Conservation (phyloP, 768 basidiomycete genomes). For the Russula olivacea region DNA sequence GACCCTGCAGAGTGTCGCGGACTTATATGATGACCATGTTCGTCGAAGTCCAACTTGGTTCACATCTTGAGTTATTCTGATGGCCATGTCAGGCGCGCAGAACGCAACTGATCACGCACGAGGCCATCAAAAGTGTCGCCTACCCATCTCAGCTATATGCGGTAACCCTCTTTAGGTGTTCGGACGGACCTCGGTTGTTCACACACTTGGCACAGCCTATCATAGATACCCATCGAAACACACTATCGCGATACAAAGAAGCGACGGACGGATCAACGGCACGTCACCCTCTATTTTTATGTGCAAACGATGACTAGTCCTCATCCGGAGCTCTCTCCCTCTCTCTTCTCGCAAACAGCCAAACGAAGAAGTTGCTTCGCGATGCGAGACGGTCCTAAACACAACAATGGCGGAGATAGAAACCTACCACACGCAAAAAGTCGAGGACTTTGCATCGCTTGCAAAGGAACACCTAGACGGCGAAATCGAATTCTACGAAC, state of each 20-base stretch:
- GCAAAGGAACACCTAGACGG: constrained; percentile 68
- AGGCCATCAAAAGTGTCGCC: constrained; percentile 66
- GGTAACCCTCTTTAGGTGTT: constrained; percentile 33
- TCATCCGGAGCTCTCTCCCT: constrained; percentile 9
- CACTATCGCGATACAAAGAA: constrained; percentile 59
- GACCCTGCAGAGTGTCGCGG: constrained; percentile 65
- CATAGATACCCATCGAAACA: constrained; percentile 68
- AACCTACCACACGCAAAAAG: constrained; percentile 67
- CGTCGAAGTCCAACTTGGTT: constrained; percentile 27
- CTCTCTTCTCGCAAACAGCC: constrained; percentile 37
- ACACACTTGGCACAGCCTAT: constrained; percentile 42
- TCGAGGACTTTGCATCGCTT: constrained; percentile 57
- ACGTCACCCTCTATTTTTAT: constrained; percentile 3
- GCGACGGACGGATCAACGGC: constrained; percentile 40
- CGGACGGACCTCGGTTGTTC: background rate
- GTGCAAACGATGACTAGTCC: background rate
- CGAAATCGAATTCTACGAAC: constrained; percentile 71
- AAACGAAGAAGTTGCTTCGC: constrained; percentile 58
- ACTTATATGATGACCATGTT: constrained; percentile 75
- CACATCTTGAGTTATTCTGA: constrained; percentile 12
- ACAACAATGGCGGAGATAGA: constrained; percentile 87
- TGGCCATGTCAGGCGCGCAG: constrained; percentile 51
- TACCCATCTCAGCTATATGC: constrained; percentile 71
- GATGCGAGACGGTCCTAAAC: constrained; percentile 86
- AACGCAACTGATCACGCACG: constrained; percentile 68